phyloP scores from a whole-genome alignment of 179 eudicot genomes.

The Silene vulgaris region DNA sequence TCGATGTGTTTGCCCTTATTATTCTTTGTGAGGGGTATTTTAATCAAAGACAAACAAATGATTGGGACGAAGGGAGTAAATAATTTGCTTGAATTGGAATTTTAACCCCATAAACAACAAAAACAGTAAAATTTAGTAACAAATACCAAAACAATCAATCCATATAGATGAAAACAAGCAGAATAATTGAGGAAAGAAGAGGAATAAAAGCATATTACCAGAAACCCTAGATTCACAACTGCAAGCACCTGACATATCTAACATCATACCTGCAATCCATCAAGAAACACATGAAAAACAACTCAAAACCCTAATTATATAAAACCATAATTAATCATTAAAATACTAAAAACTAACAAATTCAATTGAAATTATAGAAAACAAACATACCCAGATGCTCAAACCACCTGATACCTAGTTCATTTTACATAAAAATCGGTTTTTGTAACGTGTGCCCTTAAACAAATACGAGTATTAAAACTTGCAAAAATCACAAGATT shows the following conservation, averaged over 20 bases:
- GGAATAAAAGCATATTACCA: not conserved
- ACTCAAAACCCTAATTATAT: slow-evolving; percentile 4
- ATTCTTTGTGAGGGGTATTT: too few relatives aligned
- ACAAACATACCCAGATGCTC: not conserved
- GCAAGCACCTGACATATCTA: not conserved
- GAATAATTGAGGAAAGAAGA: not conserved
- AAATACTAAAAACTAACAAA: not conserved
- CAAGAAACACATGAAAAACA: not conserved
- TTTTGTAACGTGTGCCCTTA: too few relatives aligned
- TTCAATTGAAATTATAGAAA: not conserved
- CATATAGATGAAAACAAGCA: slow-evolving; percentile 1
- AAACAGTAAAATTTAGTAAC: too few relatives aligned
- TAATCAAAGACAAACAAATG: too few relatives aligned
- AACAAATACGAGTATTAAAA: too few relatives aligned
- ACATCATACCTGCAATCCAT: not conserved
- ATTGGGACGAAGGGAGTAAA: too few relatives aligned
- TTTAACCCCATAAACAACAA: too few relatives aligned
- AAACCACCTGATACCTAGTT: too few relatives aligned
- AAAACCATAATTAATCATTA: not conserved
- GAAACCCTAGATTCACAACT: slow-evolving; percentile 14
- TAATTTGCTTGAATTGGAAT: too few relatives aligned
- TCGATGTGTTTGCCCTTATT: too few relatives aligned
- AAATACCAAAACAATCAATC: not conserved
- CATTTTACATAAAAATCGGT: too few relatives aligned
- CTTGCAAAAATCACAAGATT: too few relatives aligned